Conservation (phyloP, 805 yeast species). For the Starmera quercuum region DNA sequence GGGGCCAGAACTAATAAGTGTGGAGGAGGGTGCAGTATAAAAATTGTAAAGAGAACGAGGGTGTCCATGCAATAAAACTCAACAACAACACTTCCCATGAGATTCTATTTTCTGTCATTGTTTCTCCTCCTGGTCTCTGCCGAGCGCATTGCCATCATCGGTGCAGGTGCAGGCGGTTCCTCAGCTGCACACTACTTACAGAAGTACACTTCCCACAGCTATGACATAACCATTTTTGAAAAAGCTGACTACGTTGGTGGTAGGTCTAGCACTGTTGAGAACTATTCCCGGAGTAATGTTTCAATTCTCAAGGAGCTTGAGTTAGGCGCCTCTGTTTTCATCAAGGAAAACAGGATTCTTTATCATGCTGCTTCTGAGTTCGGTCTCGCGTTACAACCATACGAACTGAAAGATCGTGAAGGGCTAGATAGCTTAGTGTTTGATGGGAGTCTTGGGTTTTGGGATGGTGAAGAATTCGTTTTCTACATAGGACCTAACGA, state of each 20-base stretch:
- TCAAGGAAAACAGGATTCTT: slow-evolving; percentile 30
- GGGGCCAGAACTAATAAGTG: too few species aligned
- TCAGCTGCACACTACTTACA: slow-evolving; percentile 38
- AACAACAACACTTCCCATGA: too few species aligned
- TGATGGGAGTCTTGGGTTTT: slow-evolving; percentile 22
- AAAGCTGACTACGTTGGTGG: slow-evolving; percentile 35
- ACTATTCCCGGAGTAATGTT: slow-evolving; percentile 17
- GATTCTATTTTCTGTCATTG: not conserved
- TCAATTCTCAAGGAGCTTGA: slow-evolving; percentile 21
- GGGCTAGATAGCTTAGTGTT: slow-evolving; percentile 6
- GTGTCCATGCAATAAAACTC: too few species aligned
- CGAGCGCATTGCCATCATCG: slow-evolving; percentile 31
- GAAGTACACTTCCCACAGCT: slow-evolving; percentile 24
- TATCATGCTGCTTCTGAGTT: slow-evolving; percentile 29
- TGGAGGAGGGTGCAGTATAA: too few species aligned
- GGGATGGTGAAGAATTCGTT: slow-evolving; percentile 27
- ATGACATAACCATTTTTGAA: slow-evolving; percentile 36
- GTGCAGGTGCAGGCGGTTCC: slow-evolving; percentile 48
- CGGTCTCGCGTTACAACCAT: slow-evolving; percentile 17
- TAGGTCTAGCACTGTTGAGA: slow-evolving; percentile 30
- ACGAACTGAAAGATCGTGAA: slow-evolving; percentile 10
- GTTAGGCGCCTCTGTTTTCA: slow-evolving; percentile 40
- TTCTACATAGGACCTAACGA: slow-evolving; percentile 6
- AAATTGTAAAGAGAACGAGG: too few species aligned
- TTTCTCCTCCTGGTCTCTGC: too few species aligned